Evolutionary conservation across 2,329 filamentous ascomycete species (phyloP), one percentile per base, ranked within the genome.

Genomic region (Fonsecaea pedrosoi): DNA sequence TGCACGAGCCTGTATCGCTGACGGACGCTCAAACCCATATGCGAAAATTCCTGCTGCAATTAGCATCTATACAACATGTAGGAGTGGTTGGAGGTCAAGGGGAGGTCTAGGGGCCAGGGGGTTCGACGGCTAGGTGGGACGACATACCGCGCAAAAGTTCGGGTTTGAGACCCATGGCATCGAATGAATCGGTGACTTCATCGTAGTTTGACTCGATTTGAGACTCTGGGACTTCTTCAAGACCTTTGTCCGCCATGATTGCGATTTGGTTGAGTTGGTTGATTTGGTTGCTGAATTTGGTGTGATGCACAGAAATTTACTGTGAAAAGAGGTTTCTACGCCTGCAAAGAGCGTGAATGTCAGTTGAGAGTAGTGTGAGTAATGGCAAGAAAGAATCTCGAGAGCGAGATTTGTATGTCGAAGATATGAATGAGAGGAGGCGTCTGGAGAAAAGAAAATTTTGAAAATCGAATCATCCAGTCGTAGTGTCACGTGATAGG

Each of bases 141-240:
- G 70, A 85, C 86, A 83, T 86, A 89, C 88, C 95, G 85, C 95
- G 93, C 80, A 99, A 92, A 79, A 99, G 91, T 87, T 99, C 95
- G 73, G 92, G 80, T 89, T 96, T 97, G 79, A 99, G 89, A 85
- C 89, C 90, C 95, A 99, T 99, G 77, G 94, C 88, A 84, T 99
- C 95, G 85, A 99, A 99, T 70, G 93, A 97, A 85, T 99, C 96
- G 83, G 95, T 94, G 78, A 94, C 94, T 89, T 98, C 94, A 88
- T 99, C 95, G 86, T 98, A 99, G 92, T 99, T 99, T 81, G 94
- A 97, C 89, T 99, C 96, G 88, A 99, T 99, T 86, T 96, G 93
- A 96, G 92, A 88, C 87, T 96, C 93, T 81, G 92, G 90, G 84
- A 97, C 90, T 82, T 98, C 94, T 87, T 97, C 94, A 86, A 98